phyloP scores from a whole-genome alignment of 2,329 filamentous ascomycete genomes.

The Periconia macrospinosa region DNA sequence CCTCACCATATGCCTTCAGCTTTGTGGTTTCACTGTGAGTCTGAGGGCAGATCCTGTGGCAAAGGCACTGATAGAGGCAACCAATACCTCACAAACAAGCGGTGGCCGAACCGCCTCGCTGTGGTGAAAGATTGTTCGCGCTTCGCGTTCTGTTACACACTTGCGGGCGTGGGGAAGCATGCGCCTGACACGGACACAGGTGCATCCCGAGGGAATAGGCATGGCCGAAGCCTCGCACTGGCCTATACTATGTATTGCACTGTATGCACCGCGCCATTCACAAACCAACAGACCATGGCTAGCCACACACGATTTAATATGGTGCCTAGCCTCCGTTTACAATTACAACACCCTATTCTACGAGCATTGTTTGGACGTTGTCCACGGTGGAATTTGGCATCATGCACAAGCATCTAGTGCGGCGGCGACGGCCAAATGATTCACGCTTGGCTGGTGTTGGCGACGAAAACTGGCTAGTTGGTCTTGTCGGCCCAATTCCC shows the following conservation, averaged over 20 bases:
- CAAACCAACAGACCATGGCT: not conserved
- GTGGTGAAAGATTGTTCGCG: not conserved
- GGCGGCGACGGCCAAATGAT: conserved; percentile 5
- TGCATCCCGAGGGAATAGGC: not conserved
- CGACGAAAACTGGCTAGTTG: not conserved
- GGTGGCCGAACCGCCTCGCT: not conserved
- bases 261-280: not conserved
- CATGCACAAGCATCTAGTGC: conserved; percentile 15
- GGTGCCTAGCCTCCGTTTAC: no score
- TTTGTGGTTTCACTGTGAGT: not conserved
- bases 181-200: not conserved
- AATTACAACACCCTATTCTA: not conserved
- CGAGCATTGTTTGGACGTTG: not conserved
- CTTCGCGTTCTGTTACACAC: no score
- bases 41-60: not conserved
- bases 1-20: not conserved
- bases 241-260: not conserved
- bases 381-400: conserved; percentile 13
- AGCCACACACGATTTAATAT: no score
- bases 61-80: not conserved
- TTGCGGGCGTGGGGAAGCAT: not conserved
- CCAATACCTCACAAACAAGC: not conserved
- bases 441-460: conserved; percentile 3
- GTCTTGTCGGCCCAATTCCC: conserved; percentile 5
- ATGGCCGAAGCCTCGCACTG: not conserved